Percentiles rank a stretch among this genome's conserved stretches.
These are phyloP conservation scores for Suhomyces kilbournensis DNA, from an alignment of 805 yeast species.

Conservation along the genomic window DNA sequence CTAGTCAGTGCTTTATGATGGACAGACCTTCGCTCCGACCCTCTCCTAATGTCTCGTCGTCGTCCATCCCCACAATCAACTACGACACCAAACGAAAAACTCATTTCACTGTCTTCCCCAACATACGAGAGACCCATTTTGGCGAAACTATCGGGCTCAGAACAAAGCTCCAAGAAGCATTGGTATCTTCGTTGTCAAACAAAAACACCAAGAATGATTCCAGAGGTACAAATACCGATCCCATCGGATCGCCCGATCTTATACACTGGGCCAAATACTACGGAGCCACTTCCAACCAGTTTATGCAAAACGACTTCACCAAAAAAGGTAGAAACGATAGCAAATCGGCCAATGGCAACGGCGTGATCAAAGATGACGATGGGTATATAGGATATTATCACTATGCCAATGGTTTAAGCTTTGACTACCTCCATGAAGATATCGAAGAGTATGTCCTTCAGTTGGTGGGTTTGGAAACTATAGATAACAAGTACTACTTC, in stretches of 20 bases:
- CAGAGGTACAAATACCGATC: conserved; percentile 1
- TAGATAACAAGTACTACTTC: conserved; percentile 16
- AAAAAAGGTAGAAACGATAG: neutral
- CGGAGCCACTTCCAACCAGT: conserved; percentile 28
- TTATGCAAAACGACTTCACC: conserved; percentile 26
- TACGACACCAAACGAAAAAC: conserved; percentile 4
- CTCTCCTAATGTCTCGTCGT: conserved; percentile 5
- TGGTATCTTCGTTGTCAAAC: neutral
- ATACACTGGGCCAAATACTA: conserved; percentile 36
- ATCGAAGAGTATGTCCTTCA: conserved; percentile 28
- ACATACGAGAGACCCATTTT: conserved; percentile 27
- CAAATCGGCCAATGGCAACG: neutral
- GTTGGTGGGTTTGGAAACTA: conserved; percentile 25
- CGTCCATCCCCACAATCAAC: conserved; percentile 4
- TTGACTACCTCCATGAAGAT: conserved; percentile 16
- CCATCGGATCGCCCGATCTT: conserved; percentile 38
- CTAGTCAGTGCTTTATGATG: too few species aligned
- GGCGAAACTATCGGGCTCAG: conserved; percentile 30
- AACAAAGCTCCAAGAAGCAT: conserved; percentile 17
- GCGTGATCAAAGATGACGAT: conserved; percentile 25
- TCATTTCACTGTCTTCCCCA: conserved; percentile 16
- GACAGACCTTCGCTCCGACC: conserved; percentile 5
- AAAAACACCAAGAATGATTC: neutral
- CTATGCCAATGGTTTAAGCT: conserved; percentile 34
- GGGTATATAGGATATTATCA: conserved; percentile 42